Base-by-base conservation (phyloP, 2,329 filamentous ascomycete species). In the Colletotrichum australisinense region DNA sequence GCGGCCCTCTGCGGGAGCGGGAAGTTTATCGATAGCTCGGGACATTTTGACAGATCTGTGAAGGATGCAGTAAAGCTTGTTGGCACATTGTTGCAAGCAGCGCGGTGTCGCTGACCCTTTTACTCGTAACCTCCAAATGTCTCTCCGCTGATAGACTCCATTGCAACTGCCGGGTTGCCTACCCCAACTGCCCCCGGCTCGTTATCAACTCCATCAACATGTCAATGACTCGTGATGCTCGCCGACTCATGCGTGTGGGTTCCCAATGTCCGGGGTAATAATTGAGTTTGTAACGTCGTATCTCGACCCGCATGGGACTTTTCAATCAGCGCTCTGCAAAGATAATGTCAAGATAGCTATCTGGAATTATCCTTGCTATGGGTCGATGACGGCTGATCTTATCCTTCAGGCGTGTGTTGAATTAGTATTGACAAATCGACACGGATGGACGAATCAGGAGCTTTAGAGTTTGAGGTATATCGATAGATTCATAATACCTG, bases 11-110 rank as follows among this genome's bases (percentile, higher is more conserved):
- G n/a, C 55, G 11, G 66, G 70, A 24, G 59, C 42, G 60, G 59
- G 66, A 69, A 73, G 70, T 58, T n/a, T 62, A 73, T 73, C 66
- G 67, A 73, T 55, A 35, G 70, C 66, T 4, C 70, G 59, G 53
- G 60, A 59, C 66, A 73, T 73, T 52, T 60, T 42, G 42, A 30
- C 7, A n/a, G 4, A 19, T 12, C 11, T 49, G 12, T 26, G 35
- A 5, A 28, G 24, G 49, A 22, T 35, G 64, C 57, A 9, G 22
- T n/a, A 22, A 28, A 28, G 53, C 42, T 56, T 22, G 56, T 49
- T 8, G n/a, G 16, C 12, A 24, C 14, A 46, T 49, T 8, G 14
- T 1, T n/a, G 22, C 30, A 14, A 38, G 30, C 32, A 24, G 46
- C 26, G 32, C 28, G 60, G 66, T 70, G 42, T 16, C 24, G n/a